Conservation (phyloP, 2,329 filamentous ascomycete genomes). For the Scedosporium dehoogii region DNA sequence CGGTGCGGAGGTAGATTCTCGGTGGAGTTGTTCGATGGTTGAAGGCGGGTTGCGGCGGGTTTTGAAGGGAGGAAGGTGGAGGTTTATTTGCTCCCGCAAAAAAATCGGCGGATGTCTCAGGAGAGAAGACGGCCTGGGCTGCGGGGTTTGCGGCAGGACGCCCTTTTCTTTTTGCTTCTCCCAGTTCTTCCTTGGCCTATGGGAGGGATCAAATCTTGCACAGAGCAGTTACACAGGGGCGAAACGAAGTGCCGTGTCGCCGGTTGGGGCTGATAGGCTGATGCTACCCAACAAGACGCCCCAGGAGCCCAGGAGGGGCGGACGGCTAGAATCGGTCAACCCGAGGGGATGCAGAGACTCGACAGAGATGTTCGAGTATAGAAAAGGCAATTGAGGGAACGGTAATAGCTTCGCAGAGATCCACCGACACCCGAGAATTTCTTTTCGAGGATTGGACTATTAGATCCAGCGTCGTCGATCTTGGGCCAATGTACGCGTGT, state of each 20-base stretch:
- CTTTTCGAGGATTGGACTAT: no score
- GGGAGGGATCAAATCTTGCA: neutral
- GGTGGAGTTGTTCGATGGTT: slow-evolving; percentile 3
- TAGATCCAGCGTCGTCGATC: no score
- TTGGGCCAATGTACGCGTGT: no score
- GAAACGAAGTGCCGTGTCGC: no score
- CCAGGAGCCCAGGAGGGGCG: neutral
- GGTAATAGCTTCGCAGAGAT: neutral
- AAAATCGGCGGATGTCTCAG: neutral
- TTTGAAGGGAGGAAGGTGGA: slow-evolving; percentile 7
- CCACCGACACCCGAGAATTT: no score
- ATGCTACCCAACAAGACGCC: neutral
- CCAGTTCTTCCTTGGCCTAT: neutral
- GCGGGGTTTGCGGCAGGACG: slow-evolving; percentile 1
- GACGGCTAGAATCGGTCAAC: neutral
- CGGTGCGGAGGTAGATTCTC: neutral
- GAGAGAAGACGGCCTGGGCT: neutral
- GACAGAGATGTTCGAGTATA: neutral
- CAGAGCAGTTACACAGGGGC: no score
- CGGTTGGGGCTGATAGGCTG: no score
- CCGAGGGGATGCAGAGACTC: neutral
- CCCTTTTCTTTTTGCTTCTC: neutral
- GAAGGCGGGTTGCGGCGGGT: slow-evolving; percentile 11
- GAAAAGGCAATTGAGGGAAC: neutral
- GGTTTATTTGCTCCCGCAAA: neutral